Evolutionary conservation across 2,329 filamentous ascomycete species (phyloP), one percentile per base, ranked within the genome.

Genomic region (Aspergillus sp.): DNA sequence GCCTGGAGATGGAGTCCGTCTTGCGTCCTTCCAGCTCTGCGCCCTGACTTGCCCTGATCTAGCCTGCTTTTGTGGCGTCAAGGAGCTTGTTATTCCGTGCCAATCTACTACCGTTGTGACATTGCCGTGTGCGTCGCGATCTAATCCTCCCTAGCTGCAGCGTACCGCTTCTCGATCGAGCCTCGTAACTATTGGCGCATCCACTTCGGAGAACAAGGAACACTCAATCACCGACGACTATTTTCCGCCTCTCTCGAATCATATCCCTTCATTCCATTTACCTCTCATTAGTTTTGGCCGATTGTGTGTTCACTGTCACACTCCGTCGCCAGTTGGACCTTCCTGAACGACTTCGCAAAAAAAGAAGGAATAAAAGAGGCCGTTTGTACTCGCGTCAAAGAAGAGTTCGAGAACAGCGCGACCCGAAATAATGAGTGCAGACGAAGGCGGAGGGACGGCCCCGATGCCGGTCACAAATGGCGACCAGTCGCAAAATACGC

Each of bases 361-460:
- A 32, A 30, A 43, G 43, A 36, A 43, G 19, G 6, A 53, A 30
- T 17, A 48, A 50, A 32, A 50, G 56, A 57, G 49, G 23, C 55
- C 49, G 36, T 39, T 60, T 30, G 43, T 61, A 54, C 43, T 66
- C 68, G 65, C 64, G 64, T 65, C 58, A 48, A 64, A 55, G 58
- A 60, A 62, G 60, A 65, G 54, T 61, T 47, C 63, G 47, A 56
- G 54, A 56, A 59, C 64, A 66, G 67, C 71, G 69, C 68, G 61
- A 68, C 62, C 63, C 61, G 61, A 61, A 59, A 60, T 56, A 63
- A 78, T 77, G 75, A 76, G 74, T 68, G 72, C 74, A 64, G 74
- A 76, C 67, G 73, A 76, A 69, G 68, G 67, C 58, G 69, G 68
- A 64, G 67, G 70, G 43, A 64, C 67, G 55, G 66, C 67, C 55